phyloP scores from a whole-genome alignment of 441 rosid species.

The Brassica balearica region DNA sequence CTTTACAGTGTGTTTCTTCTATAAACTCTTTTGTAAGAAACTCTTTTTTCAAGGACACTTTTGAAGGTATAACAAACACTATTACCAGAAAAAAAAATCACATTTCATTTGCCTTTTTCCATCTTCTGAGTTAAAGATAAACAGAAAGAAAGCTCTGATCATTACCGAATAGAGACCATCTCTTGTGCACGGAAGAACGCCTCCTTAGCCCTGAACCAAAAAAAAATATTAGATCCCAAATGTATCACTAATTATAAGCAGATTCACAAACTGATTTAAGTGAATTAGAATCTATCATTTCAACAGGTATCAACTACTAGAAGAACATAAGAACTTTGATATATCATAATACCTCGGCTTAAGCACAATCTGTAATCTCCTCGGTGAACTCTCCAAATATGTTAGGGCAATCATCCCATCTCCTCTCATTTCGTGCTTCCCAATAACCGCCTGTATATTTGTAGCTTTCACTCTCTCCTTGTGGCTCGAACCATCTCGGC shows the following conservation, averaged over 20 bases:
- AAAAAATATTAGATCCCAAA: neutral
- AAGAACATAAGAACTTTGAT: neutral
- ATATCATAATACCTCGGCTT: slow-evolving; percentile 18
- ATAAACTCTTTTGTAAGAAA: neutral
- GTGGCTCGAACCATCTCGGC: slow-evolving; percentile 85
- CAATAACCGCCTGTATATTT: slow-evolving; percentile 81
- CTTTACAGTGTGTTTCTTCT: slow-evolving; percentile 35
- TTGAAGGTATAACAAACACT: neutral
- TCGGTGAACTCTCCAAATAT: slow-evolving; percentile 79
- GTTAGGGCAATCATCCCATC: slow-evolving; percentile 83
- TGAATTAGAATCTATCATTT: neutral
- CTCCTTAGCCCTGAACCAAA: slow-evolving; percentile 31
- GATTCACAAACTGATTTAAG: slow-evolving; percentile 1
- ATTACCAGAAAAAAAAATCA: neutral
- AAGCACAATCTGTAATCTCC: slow-evolving; percentile 49
- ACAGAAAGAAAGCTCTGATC: slow-evolving; percentile 9
- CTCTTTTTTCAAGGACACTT: neutral
- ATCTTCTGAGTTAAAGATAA: neutral
- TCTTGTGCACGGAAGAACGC: neutral
- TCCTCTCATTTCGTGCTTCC: slow-evolving; percentile 76
- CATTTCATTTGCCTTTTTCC: slow-evolving; percentile 19
- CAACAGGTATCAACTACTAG: neutral
- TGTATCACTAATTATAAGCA: neutral
- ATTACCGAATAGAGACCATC: neutral
- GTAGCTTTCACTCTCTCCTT: slow-evolving; percentile 66